Evolutionary conservation across 306 rosid genomes (phyloP).

Genomic region (Prosopis cineraria): DNA sequence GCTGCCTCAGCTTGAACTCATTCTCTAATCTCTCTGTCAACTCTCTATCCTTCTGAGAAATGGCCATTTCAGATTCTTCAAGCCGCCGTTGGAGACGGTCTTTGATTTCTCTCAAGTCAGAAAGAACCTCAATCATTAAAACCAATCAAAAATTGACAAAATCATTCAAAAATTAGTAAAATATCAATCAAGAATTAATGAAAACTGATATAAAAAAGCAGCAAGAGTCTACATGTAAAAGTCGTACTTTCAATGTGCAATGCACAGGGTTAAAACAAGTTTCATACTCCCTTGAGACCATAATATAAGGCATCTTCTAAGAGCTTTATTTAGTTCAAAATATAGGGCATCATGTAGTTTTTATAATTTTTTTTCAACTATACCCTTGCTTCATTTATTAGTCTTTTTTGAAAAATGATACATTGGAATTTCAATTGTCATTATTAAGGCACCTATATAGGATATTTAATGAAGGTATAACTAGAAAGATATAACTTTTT

Average conservation of each 20-base stretch:
- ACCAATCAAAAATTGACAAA: background rate
- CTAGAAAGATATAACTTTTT: too few species aligned
- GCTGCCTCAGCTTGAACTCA: constrained; percentile 49
- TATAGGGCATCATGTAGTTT: too few species aligned
- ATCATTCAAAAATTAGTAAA: background rate
- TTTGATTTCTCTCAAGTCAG: constrained; percentile 65
- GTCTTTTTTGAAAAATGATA: too few species aligned
- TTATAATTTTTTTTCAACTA: too few species aligned
- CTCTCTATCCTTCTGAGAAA: constrained; percentile 71
- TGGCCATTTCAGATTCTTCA: constrained; percentile 62
- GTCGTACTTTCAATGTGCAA: background rate
- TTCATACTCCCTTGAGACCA: too few species aligned
- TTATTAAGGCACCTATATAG: too few species aligned
- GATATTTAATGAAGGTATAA: too few species aligned
- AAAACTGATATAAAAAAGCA: background rate
- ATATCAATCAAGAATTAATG: background rate
- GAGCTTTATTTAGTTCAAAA: too few species aligned
- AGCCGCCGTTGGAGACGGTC: constrained; percentile 74
- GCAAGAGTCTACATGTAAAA: background rate
- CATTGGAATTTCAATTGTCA: too few species aligned
- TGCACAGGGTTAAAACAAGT: background rate
- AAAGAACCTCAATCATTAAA: constrained; percentile 42
- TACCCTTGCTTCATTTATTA: too few species aligned
- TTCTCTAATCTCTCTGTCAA: constrained; percentile 46
- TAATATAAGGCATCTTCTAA: too few species aligned